Evolutionary conservation across 306 rosid species (phyloP).

Genomic region (Glycine tomentella): DNA sequence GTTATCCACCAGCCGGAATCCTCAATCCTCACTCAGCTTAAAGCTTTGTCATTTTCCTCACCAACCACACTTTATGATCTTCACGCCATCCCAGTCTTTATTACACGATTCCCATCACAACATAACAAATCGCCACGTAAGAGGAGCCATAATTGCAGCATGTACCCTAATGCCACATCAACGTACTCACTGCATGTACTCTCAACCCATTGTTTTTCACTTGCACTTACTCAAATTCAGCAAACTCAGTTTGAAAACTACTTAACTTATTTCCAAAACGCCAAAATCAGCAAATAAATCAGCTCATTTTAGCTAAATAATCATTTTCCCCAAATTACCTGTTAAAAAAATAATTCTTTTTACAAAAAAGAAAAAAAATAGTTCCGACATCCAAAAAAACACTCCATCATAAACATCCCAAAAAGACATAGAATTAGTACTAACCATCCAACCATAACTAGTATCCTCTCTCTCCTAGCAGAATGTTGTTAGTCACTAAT

Average conservation of each 20-base stretch:
- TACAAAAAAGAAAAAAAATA: not conserved
- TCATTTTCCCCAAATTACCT: no score
- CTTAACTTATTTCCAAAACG: not conserved
- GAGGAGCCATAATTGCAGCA: not conserved
- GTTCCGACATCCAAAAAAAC: not conserved
- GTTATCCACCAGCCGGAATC: not conserved
- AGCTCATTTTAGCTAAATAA: not conserved
- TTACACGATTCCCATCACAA: slow-evolving; percentile 13
- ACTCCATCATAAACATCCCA: not conserved
- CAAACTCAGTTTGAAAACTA: no score
- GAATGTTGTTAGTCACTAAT: not conserved
- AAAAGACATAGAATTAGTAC: no score
- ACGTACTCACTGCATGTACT: not conserved
- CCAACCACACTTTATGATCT: slow-evolving; percentile 24
- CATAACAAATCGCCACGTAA: slow-evolving; percentile 27
- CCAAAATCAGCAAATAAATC: not conserved
- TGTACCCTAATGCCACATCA: not conserved
- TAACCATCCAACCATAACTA: not conserved
- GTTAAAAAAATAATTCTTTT: no score
- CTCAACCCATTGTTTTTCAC: not conserved
- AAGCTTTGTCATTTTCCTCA: slow-evolving; percentile 31
- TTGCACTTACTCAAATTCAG: not conserved
- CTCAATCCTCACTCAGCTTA: not conserved
- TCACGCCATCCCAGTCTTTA: not conserved
- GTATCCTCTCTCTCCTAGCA: not conserved